Conservation (phyloP, 129 eudicot species). For the Tagetes patula region DNA sequence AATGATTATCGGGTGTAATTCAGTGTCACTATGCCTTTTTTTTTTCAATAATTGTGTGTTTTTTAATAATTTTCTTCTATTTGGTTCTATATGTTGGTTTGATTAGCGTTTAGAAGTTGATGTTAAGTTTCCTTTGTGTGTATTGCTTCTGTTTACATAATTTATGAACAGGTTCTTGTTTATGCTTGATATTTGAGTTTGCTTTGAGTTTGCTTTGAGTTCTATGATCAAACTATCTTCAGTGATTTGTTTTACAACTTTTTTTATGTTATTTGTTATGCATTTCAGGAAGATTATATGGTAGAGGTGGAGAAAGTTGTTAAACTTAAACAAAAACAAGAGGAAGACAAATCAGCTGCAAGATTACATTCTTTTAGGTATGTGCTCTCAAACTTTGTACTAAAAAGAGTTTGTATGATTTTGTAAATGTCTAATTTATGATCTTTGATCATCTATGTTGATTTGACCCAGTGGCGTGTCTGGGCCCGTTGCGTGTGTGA, state of each 20-base stretch:
- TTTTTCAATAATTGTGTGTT: background rate
- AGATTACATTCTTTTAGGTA: conserved; percentile 76
- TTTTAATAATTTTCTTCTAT: background rate
- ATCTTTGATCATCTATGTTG: conserved; percentile 10
- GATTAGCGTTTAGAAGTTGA: conserved; percentile 13
- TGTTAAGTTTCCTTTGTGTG: background rate
- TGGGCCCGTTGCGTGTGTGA: conserved; percentile 29
- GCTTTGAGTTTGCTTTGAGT: background rate
- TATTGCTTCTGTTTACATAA: background rate
- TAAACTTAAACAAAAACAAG: conserved; percentile 69
- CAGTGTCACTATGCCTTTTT: background rate
- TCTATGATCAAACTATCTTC: background rate
- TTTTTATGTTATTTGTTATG: background rate
- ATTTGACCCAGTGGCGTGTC: conserved; percentile 46
- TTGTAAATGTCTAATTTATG: conserved; percentile 7
- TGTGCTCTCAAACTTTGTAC: conserved; percentile 24
- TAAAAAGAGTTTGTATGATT: background rate
- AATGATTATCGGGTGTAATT: background rate
- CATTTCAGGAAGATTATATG: conserved; percentile 54
- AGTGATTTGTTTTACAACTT: background rate
- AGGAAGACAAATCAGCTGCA: conserved; percentile 68
- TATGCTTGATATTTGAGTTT: background rate
- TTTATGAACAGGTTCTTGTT: background rate
- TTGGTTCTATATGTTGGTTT: background rate
- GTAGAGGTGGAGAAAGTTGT: conserved; percentile 67